A percentile compares a stretch with the other conserved stretches of the same genome.
These are phyloP conservation scores for Juncus inflexus DNA, from an alignment of 176 grass and related monocot genomes.

Conservation along the genomic window DNA sequence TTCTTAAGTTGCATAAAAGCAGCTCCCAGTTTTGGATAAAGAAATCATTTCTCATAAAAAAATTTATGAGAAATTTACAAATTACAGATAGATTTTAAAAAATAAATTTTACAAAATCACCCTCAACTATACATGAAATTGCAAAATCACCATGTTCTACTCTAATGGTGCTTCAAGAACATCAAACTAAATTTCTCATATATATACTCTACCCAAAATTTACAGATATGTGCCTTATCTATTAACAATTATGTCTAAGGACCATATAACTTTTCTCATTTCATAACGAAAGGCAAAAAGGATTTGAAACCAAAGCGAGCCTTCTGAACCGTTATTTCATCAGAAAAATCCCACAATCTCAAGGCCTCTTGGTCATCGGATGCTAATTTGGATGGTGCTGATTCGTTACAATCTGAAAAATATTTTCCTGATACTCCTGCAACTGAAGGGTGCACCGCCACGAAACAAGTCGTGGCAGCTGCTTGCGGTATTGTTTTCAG, in stretches of 20 bases:
- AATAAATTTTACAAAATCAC: constrained; percentile 5
- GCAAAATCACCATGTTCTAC: too few relatives aligned
- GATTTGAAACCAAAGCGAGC: constrained; percentile 16
- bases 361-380: constrained; percentile 50
- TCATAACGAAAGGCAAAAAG: not conserved
- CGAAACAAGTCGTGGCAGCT: constrained; percentile 80
- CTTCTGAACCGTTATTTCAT: constrained; percentile 43
- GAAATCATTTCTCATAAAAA: too few relatives aligned
- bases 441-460: constrained; percentile 61
- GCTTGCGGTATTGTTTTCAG: constrained; percentile 97
- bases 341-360: constrained; percentile 71
- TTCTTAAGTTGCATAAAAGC: too few relatives aligned
- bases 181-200: constrained; percentile 13
- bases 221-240: not conserved
- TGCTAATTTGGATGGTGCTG: constrained; percentile 49
- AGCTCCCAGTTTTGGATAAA: too few relatives aligned
- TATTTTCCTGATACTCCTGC: constrained; percentile 64
- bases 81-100: not conserved
- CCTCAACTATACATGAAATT: constrained; percentile 19
- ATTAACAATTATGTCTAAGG: too few relatives aligned
- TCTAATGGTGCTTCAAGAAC: constrained; percentile 1
- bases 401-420: constrained; percentile 97
- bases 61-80: too few relatives aligned
- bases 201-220: constrained; percentile 17
- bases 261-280: not conserved